phyloP scores from a whole-genome alignment of 805 yeast species.

The Spathaspora girioi region DNA sequence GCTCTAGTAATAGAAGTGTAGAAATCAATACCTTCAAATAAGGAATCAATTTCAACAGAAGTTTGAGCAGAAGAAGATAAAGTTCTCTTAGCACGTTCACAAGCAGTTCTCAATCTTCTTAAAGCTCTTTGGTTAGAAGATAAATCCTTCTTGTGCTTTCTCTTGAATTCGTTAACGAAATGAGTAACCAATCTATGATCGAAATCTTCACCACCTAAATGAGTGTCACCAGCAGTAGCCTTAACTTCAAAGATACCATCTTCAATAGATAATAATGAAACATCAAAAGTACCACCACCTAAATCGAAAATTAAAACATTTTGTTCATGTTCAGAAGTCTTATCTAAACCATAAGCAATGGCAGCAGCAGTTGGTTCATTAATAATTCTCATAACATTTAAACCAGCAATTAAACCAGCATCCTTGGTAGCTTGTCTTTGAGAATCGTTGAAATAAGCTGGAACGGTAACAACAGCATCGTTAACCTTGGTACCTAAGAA shows the following conservation, averaged over 20 bases:
- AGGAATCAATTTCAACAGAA: slow-evolving; percentile 90
- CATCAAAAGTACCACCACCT: slow-evolving; percentile 50
- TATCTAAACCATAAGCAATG: slow-evolving; percentile 57
- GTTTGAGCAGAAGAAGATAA: slow-evolving; percentile 95
- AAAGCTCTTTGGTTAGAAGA: slow-evolving; percentile 93
- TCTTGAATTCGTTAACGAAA: slow-evolving; percentile 93
- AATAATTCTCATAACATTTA: slow-evolving; percentile 90
- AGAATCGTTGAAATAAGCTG: slow-evolving; percentile 96
- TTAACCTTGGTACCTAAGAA: slow-evolving; percentile 53
- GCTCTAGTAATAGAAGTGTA: slow-evolving; percentile 96
- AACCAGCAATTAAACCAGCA: slow-evolving; percentile 95
- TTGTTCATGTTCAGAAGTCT: slow-evolving; percentile 65
- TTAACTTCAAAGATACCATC: slow-evolving; percentile 49
- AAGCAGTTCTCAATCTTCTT: slow-evolving; percentile 97
- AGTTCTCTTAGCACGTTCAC: slow-evolving; percentile 99
- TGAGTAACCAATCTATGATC: slow-evolving; percentile 94
- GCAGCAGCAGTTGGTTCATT: slow-evolving; percentile 91
- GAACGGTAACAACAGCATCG: slow-evolving; percentile 94
- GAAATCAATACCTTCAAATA: slow-evolving; percentile 93
- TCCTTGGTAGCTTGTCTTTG: slow-evolving; percentile 99
- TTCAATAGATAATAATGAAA: slow-evolving; percentile 44
- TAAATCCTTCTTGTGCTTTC: slow-evolving; percentile 95
- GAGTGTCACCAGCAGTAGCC: slow-evolving; percentile 49
- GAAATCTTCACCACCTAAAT: slow-evolving; percentile 94
- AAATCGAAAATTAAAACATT: slow-evolving; percentile 46